A percentile compares a stretch with the other conserved stretches of the same genome.
Conservation (phyloP, 345 rosid species). For the Eucalyptus pauciflora region DNA sequence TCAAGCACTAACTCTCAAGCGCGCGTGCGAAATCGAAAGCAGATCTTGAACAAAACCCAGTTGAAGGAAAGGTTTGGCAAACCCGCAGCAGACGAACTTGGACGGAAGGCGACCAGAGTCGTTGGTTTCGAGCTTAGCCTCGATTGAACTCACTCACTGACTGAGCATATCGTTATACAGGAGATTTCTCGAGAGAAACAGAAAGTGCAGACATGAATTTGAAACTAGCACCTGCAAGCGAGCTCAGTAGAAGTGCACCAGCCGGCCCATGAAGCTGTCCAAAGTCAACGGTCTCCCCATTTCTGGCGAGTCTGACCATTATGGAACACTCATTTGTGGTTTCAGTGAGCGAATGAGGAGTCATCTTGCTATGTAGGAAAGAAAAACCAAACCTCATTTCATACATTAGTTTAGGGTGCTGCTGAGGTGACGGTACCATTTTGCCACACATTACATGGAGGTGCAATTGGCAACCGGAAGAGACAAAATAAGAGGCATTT, state of each 20-base stretch:
- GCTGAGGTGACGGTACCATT: too few species aligned
- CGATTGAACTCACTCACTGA: background rate
- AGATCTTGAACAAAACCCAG: background rate
- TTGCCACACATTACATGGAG: too few species aligned
- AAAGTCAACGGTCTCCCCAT: background rate
- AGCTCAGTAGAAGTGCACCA: background rate
- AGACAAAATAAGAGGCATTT: too few species aligned
- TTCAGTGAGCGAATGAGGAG: background rate
- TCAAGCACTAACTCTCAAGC: background rate
- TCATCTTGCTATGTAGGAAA: background rate
- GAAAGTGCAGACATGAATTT: background rate
- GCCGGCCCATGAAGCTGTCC: background rate
- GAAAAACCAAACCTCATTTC: background rate
- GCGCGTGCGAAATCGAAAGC: background rate
- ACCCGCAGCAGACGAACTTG: background rate
- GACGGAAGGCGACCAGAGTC: background rate
- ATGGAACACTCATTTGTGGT: background rate
- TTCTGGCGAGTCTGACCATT: background rate
- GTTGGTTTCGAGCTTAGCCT: background rate
- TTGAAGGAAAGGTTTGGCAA: background rate
- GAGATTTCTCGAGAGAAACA: background rate
- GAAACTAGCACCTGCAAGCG: background rate
- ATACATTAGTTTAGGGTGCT: too few species aligned
- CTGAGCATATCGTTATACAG: accelerated
- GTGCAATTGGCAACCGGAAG: accelerated